A percentile compares a stretch with the other conserved stretches of the same genome.
Conservation (phyloP, 805 yeast species). For the Barnettozyma botsteinii region DNA sequence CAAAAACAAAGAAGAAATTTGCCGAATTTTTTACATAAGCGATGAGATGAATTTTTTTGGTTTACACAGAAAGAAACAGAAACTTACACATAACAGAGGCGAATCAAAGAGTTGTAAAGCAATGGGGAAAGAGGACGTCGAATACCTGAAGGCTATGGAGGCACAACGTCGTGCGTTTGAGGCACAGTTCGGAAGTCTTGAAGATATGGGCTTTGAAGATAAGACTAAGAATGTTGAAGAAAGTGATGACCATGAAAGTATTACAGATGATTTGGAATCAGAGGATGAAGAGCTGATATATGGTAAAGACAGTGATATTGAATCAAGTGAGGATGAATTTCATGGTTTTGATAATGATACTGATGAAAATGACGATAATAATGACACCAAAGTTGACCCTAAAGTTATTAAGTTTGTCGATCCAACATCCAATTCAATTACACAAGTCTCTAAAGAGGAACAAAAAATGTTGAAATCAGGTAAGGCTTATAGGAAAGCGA, state of each 20-base stretch:
- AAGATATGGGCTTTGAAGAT: slow-evolving; percentile 47
- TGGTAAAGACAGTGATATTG: slow-evolving; percentile 10
- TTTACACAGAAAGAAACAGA: background rate
- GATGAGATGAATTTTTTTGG: slow-evolving; percentile 2
- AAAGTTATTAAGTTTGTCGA: slow-evolving; percentile 36
- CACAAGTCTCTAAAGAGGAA: slow-evolving; percentile 40
- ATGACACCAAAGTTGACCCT: slow-evolving; percentile 11
- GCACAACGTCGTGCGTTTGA: slow-evolving; percentile 54
- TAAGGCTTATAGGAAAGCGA: slow-evolving; percentile 32
- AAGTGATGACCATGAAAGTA: slow-evolving; percentile 12
- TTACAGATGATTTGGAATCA: slow-evolving; percentile 17
- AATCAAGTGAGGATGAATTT: slow-evolving; percentile 10
- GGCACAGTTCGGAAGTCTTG: slow-evolving; percentile 57
- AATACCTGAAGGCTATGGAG: slow-evolving; percentile 32
- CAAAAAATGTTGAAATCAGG: slow-evolving; percentile 53
- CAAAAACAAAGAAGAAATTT: too few relatives aligned
- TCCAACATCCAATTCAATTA: slow-evolving; percentile 25
- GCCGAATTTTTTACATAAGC: slow-evolving; percentile 4
- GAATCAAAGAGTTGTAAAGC: background rate
- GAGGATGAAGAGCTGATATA: slow-evolving; percentile 6
- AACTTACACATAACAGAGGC: background rate
- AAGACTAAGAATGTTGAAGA: slow-evolving; percentile 27
- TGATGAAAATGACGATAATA: slow-evolving; percentile 12
- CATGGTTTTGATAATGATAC: slow-evolving; percentile 16
- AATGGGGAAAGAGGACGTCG: slow-evolving; percentile 9